Evolutionary conservation across 768 basidiomycete species (phyloP).

Genomic region (Tulasnella sp.): DNA sequence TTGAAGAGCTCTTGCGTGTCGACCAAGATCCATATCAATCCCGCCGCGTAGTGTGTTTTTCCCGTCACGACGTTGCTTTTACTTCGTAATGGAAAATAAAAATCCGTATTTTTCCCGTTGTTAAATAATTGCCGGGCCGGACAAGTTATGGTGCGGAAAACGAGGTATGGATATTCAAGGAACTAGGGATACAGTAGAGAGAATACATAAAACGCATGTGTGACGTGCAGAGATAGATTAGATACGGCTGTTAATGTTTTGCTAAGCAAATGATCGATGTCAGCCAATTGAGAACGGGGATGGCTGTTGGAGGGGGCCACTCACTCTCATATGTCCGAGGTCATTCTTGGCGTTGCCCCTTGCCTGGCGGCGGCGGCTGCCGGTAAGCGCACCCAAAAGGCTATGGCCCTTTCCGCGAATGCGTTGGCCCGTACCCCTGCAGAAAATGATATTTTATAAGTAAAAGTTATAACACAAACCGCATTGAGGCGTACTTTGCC

Average conservation of each 20-base stretch:
- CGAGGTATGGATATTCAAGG: not conserved
- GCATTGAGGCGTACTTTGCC: not conserved
- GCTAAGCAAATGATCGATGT: not conserved
- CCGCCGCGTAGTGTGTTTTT: not conserved
- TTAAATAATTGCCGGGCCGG: not conserved
- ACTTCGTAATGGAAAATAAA: not conserved
- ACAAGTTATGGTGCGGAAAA: not conserved
- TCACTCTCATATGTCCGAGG: not conserved
- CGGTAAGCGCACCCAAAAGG: not conserved
- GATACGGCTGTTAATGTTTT: not conserved
- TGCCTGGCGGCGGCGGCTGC: conserved; percentile 4
- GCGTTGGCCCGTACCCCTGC: not conserved
- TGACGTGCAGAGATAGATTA: not conserved
- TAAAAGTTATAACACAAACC: not conserved
- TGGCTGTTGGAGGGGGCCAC: not conserved
- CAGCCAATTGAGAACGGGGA: not conserved
- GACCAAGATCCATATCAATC: not conserved
- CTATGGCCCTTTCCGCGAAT: conserved; percentile 11
- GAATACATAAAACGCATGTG: not conserved
- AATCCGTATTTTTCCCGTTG: not conserved
- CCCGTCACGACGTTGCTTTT: not conserved
- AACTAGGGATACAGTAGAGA: not conserved
- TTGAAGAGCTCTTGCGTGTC: not conserved
- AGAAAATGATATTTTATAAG: not conserved
- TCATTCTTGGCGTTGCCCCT: conserved; percentile 4